Base-by-base conservation (phyloP, 1,139 yeast genomes). In the Debaryomycetaceae sp. region DNA sequence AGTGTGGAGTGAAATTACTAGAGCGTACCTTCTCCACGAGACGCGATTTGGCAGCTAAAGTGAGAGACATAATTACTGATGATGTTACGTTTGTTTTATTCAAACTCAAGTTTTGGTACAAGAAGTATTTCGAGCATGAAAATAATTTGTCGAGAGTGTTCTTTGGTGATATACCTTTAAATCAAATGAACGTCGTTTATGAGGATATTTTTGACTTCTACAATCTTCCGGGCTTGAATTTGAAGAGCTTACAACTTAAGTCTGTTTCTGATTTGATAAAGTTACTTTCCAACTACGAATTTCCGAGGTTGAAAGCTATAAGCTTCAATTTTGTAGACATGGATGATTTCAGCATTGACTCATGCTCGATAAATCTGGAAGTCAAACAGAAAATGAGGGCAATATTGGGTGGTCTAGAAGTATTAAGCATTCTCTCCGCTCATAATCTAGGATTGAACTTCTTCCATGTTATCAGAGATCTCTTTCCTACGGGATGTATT, bases 81-180 rank as follows among this genome's bases (percentile, higher is more conserved):
- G 50, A 47, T 33, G 33, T 48, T 5, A 39, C 42, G 11, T 49
- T 49, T 29, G 19, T 43, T 15, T 30, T 49, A 11, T 49, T 48
- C 31, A 48, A 49, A 36, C 36, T 48, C 15, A 45, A 42, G 29
- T 40, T 43, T 18, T 48, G 52, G 53, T 30, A 33, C 11, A 34
- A 31, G 7, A 36, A 28, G 11, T 37, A 32, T 17, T 41, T 41
- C 22, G 29, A 16, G 7, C 19, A 33, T 13, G n/a, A 35, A 17
- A 38, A 37, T 32, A 33, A 18, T 9, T 31, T 41, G 30, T 30
- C 19, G 8, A 15, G 30, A 13, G 34, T 49, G 16, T 41, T 40
- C 37, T 39, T 49, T 37, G 50, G 49, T 3, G 41, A 41, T 18
- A 41, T 79, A 5, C 51, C 52, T 1, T 30, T 42, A 16, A 44